Base-by-base conservation (phyloP, 805 yeast genomes). In the Candida insectalens region DNA sequence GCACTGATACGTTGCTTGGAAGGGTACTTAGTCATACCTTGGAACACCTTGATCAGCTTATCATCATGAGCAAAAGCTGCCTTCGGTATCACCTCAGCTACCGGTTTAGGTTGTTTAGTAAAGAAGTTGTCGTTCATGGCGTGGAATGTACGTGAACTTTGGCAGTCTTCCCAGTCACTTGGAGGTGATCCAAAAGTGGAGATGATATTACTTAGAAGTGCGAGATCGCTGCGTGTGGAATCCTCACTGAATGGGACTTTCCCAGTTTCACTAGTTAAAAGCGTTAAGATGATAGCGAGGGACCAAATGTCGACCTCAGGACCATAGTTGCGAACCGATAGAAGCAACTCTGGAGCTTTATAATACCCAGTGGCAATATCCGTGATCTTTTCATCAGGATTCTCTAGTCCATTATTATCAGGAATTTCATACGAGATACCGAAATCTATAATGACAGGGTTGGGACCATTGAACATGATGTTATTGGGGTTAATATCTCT, bases 401-500 rank as follows among this genome's bases (percentile, higher is more conserved):
- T 67, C 25, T 83, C 77, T 3, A 75, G 67, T 5, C 94, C 92
- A 54, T 79, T 78, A 47, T 84, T 94, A 12, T 74, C 71, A 1
- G 59, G 55, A 23, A 35, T 38, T 32, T 51, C 22, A 42, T 49
- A 65, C 14, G 60, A 49, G 17, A 61, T 62, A 0, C 71, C 71
- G 36, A 65, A 55, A 37, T 64, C 70, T 13, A 59, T 59, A n/a
- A 64, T 49, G 2, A 60, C 49, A 1, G 67, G 65, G 4, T 39
- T 31, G 8, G 47, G 45, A n/a, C 35, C 34, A 4, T 47, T 51
- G 34, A 58, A 53, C 50, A 59, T 44, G 29, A 59, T 49, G 32
- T 83, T 83, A 48, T 80, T 87, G 0, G 89, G 89, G 46, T 83
- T 83, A 44, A 83, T 74, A 56, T 83, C 94, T 45, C 94, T 59